Base-by-base conservation (phyloP, 163 green algal species). In the Prototheca wickerhamii region DNA sequence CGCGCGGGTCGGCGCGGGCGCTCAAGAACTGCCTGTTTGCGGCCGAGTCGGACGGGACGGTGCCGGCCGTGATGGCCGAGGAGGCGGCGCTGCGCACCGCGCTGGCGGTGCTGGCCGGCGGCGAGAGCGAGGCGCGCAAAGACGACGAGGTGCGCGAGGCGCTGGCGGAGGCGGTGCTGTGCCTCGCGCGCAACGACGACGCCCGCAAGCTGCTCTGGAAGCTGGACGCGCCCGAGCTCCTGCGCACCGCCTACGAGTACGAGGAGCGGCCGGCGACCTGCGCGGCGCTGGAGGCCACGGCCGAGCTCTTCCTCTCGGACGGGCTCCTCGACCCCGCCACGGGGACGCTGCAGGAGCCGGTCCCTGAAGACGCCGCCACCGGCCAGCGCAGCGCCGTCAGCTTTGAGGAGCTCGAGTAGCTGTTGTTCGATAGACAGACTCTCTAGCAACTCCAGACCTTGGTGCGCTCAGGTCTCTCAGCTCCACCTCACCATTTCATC, bases 1-100 rank as follows among this genome's bases (percentile, higher is more conserved):
- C 81, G 23, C 53, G 67, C 0, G 86, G 86, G 17, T 78, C 74
- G n/a, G 74, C 76, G 29, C 73, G 71, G 17, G 80, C 85, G 1
- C 65, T 93, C 18, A 72, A 79, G 31, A 93, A 93, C 65, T 86
- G 78, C 63, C 82, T 74, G 67, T 80, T 91, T 53, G 76, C 65
- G 1, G 72, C 71, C 10, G 81, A 89, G 77, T 71, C 73, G 54
- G 86, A 92, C 61, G 79, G 79, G 37, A 88, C 78, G 3, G 65
- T 85, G 33, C 54, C 69, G 1, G 4, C 64, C 34, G 65, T 91
- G 3, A 32, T 84, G 3, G 43, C 33, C 3, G 75, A 89, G 50
- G n/a, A 50, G 12, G 63, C 62, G 46, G 63, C 78, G n/a, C 54
- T 93, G n/a, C 15, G 32, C 15, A 46, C 65, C 26, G 66, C 89